These are phyloP conservation scores for Eucalyptus shirleyi DNA, from an alignment of 345 rosid species.

Conservation along the genomic window DNA sequence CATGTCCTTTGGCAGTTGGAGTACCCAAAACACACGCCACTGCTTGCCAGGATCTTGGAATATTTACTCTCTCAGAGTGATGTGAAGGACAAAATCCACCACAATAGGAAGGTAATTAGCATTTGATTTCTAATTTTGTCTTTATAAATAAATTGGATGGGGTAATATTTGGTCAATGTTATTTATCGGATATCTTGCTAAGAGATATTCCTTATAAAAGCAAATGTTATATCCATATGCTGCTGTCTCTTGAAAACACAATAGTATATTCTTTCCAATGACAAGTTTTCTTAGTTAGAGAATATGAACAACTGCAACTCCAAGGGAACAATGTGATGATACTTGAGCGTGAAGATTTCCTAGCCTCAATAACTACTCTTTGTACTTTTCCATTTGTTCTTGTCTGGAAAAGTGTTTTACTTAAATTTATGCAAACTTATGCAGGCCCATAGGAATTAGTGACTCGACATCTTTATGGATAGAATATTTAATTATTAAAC, in stretches of 20 bases:
- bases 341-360: neutral
- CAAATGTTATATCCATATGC: neutral
- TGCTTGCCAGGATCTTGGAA: slow-evolving; percentile 85
- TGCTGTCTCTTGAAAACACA: neutral
- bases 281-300: neutral
- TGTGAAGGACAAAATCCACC: slow-evolving; percentile 49
- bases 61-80: slow-evolving; percentile 51
- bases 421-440: too few relatives aligned
- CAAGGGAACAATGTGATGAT: neutral
- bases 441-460: too few relatives aligned
- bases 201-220: neutral
- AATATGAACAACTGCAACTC: neutral
- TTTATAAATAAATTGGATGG: neutral
- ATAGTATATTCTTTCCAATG: neutral
- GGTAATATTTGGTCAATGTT: neutral
- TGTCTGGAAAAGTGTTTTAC: neutral
- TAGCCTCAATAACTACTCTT: neutral
- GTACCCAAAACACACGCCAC: slow-evolving; percentile 63
- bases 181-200: neutral
- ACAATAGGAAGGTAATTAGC: slow-evolving; percentile 50
- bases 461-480: too few relatives aligned
- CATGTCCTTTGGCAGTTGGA: slow-evolving; percentile 51
- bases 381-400: neutral
- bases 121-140: neutral
- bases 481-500: too few relatives aligned